Conservation (phyloP, 1,284 basidiomycete genomes). For the Exsudoporus floridanus region DNA sequence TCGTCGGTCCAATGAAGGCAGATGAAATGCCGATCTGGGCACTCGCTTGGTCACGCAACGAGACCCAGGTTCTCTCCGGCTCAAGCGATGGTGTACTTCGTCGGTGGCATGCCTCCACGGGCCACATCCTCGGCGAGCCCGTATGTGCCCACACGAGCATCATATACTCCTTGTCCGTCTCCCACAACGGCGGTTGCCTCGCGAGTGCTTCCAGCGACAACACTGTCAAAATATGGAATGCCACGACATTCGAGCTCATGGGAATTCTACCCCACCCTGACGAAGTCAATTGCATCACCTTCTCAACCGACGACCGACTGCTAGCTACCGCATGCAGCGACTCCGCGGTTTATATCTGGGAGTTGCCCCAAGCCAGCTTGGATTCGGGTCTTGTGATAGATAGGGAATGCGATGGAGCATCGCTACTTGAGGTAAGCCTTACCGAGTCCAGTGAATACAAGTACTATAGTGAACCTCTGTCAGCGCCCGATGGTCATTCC, state of each 20-base stretch:
- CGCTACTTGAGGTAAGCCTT: conserved; percentile 28
- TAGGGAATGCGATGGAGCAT: conserved; percentile 20
- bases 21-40: conserved; percentile 29
- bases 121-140: conserved; percentile 23
- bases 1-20: conserved; percentile 26
- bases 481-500: conserved; percentile 12
- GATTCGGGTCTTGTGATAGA: conserved; percentile 32
- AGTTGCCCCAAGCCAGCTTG: conserved; percentile 28
- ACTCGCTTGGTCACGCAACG: conserved; percentile 32
- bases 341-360: conserved; percentile 28
- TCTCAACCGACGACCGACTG: conserved; percentile 29
- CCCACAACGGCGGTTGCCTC: conserved; percentile 25
- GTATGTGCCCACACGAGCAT: conserved; percentile 25
- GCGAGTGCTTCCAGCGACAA: conserved; percentile 33
- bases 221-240: conserved; percentile 35
- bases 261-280: conserved; percentile 24
- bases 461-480: conserved; percentile 6
- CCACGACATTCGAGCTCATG: conserved; percentile 27
- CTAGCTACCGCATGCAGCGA: conserved; percentile 30
- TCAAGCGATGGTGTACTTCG: conserved; percentile 26
- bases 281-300: conserved; percentile 26
- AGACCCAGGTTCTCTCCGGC: conserved; percentile 28
- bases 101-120: conserved; percentile 28
- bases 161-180: conserved; percentile 31
- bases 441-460: background rate